phyloP scores from a whole-genome alignment of 345 rosid species.

The Hibiscus tridactylites region DNA sequence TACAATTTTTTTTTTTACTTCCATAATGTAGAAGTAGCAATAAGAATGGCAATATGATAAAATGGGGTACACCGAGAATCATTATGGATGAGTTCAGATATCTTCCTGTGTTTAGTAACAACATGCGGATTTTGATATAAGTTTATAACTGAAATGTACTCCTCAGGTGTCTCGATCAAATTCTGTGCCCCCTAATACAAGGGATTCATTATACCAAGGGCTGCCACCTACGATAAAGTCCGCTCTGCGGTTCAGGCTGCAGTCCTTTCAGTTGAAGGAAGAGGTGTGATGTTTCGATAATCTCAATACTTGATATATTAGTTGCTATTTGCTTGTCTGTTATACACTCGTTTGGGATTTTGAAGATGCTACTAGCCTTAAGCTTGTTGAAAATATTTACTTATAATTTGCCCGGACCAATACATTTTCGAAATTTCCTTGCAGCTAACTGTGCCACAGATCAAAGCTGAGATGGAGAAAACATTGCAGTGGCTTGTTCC shows the following conservation, averaged over 20 bases:
- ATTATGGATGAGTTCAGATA: background rate
- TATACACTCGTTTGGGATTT: background rate
- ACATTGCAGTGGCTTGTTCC: constrained; percentile 95
- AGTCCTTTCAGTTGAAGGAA: constrained; percentile 55
- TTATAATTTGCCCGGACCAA: background rate
- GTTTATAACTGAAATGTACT: constrained; percentile 13
- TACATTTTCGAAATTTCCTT: constrained; percentile 2
- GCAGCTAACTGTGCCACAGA: constrained; percentile 69
- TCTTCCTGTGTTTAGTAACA: background rate
- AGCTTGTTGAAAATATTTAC: constrained; percentile 9
- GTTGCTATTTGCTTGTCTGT: background rate
- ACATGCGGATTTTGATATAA: background rate
- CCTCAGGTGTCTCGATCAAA: constrained; percentile 86
- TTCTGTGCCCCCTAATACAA: constrained; percentile 80
- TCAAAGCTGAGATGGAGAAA: constrained; percentile 95
- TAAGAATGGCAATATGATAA: background rate
- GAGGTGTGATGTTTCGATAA: constrained; percentile 42
- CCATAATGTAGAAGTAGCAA: background rate
- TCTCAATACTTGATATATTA: background rate
- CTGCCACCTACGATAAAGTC: constrained; percentile 80
- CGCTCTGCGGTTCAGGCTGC: constrained; percentile 65
- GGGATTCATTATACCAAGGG: constrained; percentile 94
- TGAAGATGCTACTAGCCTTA: background rate
- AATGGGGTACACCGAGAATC: background rate
- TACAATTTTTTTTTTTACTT: background rate